Evolutionary conservation across 2,329 filamentous ascomycete genomes (phyloP), one percentile per base, ranked within the genome.

Genomic region (Clonostachys rosea): DNA sequence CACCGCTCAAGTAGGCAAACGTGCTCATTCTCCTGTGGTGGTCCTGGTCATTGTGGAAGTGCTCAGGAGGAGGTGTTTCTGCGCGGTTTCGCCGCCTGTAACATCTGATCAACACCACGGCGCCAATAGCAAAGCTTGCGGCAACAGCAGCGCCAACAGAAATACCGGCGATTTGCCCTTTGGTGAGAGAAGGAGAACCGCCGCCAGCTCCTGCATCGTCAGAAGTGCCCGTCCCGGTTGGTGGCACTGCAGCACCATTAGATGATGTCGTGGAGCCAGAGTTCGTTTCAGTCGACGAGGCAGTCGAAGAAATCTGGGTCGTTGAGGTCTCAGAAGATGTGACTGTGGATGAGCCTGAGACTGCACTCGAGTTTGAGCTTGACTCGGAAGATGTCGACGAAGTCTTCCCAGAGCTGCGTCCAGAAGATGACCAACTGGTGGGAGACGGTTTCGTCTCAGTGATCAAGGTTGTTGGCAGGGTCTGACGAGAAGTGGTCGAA

Each of bases 101-200:
- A 41, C 54, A 56, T 42, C 73, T 66, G 5, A 69, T 67, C 13
- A 77, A 47, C 8, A 78, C 54, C 20, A 81, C 70, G 12, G 77
- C 57, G 5, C 67, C 68, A 30, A 80, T 55, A 6, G 71, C 75
- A 16, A 84, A 54, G 5, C 71, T 60, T 5, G 74, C 64, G 2
- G 72, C 73, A 5, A 74, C 76, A 5, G 73, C 69, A 11, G 73
- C 67, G 6, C 79, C 83, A 5, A 82, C 67, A 2, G 74, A 68
- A 49, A 87, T 81, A 7, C 82, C 83, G 16, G 73, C 74, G 42
- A 85, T 71, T 51, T 83, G 76, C 40, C 10, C 40, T n/a, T 42
- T 18, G 40, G 20, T 30, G 40, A 16, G 16, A 42, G n/a, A 17
- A 42, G 40, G 20, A 20, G 16, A n/a, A 14, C 20, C 12, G 16